A percentile compares a stretch with the other conserved stretches of the same genome.
Evolutionary conservation across 345 rosid genomes (phyloP).

Genomic region (Xanthoceras sorbifolium): DNA sequence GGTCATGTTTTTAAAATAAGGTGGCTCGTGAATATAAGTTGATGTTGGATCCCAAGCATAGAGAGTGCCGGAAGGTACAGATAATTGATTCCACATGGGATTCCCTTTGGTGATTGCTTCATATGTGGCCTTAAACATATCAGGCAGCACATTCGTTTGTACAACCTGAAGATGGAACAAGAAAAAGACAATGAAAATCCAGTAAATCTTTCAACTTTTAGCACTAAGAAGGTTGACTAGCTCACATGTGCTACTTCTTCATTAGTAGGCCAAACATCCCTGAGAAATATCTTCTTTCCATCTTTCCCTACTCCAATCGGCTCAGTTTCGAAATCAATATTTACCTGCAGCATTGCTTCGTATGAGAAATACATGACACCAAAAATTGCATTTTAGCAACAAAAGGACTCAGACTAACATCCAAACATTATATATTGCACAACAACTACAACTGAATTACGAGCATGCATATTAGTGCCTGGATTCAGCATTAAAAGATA

Average conservation of each 20-base stretch:
- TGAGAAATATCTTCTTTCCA: slow-evolving; percentile 65
- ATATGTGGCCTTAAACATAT: slow-evolving; percentile 90
- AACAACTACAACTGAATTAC: neutral
- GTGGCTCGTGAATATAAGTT: slow-evolving; percentile 87
- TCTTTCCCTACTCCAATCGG: slow-evolving; percentile 76
- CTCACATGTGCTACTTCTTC: slow-evolving; percentile 81
- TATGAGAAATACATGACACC: slow-evolving; percentile 6
- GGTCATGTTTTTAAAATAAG: slow-evolving; percentile 86
- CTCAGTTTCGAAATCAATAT: slow-evolving; percentile 74
- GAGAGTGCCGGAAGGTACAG: slow-evolving; percentile 62
- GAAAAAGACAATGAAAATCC: slow-evolving; percentile 4
- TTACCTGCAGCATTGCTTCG: slow-evolving; percentile 49
- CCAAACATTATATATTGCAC: neutral
- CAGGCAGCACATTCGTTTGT: slow-evolving; percentile 81
- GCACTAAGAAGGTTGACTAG: slow-evolving; percentile 11
- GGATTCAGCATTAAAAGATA: too few relatives aligned
- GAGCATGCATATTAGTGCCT: neutral
- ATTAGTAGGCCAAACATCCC: slow-evolving; percentile 88
- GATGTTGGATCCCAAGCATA: slow-evolving; percentile 85
- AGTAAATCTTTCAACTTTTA: neutral
- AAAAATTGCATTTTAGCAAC: neutral
- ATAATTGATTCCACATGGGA: slow-evolving; percentile 83
- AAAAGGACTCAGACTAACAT: neutral
- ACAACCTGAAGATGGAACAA: slow-evolving; percentile 54
- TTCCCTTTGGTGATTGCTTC: slow-evolving; percentile 84